These are phyloP conservation scores for Aureobasidium pullulans DNA, from an alignment of 2,329 filamentous ascomycete genomes.

Conservation along the genomic window DNA sequence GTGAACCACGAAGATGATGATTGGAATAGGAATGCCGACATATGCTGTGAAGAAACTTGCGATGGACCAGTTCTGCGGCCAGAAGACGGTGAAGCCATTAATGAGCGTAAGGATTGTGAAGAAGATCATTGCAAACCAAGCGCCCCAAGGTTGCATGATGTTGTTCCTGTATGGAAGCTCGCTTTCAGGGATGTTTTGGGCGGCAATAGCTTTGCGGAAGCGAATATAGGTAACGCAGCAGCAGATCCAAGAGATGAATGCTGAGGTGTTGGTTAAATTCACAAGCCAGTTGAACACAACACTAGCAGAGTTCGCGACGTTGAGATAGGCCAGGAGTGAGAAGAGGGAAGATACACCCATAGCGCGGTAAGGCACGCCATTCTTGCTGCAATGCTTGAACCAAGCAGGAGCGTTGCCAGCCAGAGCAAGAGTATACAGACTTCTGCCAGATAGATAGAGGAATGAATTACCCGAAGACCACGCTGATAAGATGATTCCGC, in stretches of 20 bases:
- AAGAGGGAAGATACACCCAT: constrained; percentile 38
- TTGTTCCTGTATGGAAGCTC: constrained; percentile 48
- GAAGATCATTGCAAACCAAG: constrained; percentile 52
- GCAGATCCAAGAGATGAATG: constrained; percentile 48
- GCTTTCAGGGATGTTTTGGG: constrained; percentile 43
- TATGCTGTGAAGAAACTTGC: constrained; percentile 60
- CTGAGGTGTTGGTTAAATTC: constrained; percentile 56
- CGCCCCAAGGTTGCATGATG: constrained; percentile 55
- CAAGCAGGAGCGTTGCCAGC: constrained; percentile 56
- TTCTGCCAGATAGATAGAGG: constrained; percentile 44
- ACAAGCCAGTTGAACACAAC: constrained; percentile 61
- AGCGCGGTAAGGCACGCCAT: constrained; percentile 49
- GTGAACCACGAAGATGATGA: constrained; percentile 48
- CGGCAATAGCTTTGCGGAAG: constrained; percentile 52
- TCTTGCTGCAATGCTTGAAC: constrained; percentile 53
- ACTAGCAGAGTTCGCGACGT: constrained; percentile 35
- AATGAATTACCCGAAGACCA: constrained; percentile 48
- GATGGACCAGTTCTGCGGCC: constrained; percentile 55
- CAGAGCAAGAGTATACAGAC: constrained; percentile 47
- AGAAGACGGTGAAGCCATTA: constrained; percentile 71
- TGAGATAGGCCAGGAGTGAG: constrained; percentile 42
- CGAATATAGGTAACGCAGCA: constrained; percentile 51
- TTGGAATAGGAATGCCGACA: constrained; percentile 57
- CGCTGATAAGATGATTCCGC: constrained; percentile 57
- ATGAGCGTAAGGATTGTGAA: constrained; percentile 59